Evolutionary conservation across 805 yeast species (phyloP), one percentile per base, ranked within the genome.

Genomic region (Pichia paraexigua): DNA sequence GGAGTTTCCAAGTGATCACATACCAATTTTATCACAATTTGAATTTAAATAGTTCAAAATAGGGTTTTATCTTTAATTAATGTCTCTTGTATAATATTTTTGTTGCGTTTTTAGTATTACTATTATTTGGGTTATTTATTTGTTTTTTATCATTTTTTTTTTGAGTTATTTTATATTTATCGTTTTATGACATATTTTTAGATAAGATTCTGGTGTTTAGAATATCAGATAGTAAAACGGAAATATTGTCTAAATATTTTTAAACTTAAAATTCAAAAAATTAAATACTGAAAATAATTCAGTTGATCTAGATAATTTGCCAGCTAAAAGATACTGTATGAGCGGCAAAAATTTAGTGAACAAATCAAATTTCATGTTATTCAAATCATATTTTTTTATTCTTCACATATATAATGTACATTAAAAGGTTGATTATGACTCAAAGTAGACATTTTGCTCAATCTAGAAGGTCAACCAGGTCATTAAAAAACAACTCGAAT

Each of bases 1-100:
- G 42, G 74, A 74, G 20, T 82, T 77, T 55, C 87, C 87, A 5
- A 81, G 82, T 48, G 83, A 79, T 51, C 69, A 65, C 49, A 53
- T 64, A 9, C 68, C 69, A 2, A 64, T 65, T 9, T 18, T 64
- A 22, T 60, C 65, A 11, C 60, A 62, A 41, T 56, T 64, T 45
- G 63, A 61, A 43, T 42, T 61, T 24, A 48, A 50, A 10, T 21
- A 37, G 24, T 28, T 35, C 7, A 5, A 27, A 5, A 2, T 27
- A 10, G 30, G 30, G 11, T 27, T 27, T 6, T 27, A 10, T 27
- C 13, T 27, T 27, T 27, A 27, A 27, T 9, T n/a, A 11, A 27
- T 43, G n/a, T 25, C 15, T 41, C 11, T 12, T 41, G 44, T 24
- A 20, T 25, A 18, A 10, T 43, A 22, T 27, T 43, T 12, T 43